Evolutionary conservation across 805 yeast genomes (phyloP), one percentile per base, ranked within the genome.

Genomic region (Saccharomycopsis schoenii): DNA sequence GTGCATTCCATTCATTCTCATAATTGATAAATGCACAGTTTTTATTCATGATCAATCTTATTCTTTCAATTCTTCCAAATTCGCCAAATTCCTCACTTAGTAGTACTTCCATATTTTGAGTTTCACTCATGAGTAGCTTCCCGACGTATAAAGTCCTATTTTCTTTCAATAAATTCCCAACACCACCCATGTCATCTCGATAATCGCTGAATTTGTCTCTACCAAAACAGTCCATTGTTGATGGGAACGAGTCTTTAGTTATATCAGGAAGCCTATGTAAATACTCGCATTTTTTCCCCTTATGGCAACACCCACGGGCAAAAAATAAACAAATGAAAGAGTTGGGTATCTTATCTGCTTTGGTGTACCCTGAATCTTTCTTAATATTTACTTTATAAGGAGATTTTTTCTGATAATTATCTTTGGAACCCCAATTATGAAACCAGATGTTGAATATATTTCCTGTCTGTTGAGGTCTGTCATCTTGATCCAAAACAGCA

Each of bases 161-260:
- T n/a, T 76, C 76, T 42, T 77, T 74, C 66, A 80, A 77, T 69
- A 93, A 84, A 25, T 89, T 84, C 0, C 98, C 99, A 2, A 91
- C 86, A 40, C 99, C 99, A 36, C 87, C 83, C 97, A 91, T 91
- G 72, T 93, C 98, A 66, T 93, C 97, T 66, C 91, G 75, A 68
- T 89, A 89, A 56, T 83, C 87, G 1, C 87, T 77, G 64, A 86
- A 86, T 71, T 88, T 89, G 68, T 89, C 96, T 62, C 99, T 76
- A 1, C 97, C 98, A 76, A 93, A 93, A 68, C 97, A 92, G 72
- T 93, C 99, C 29, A 83, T 77, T 0, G 90, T 83, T 1, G 85
- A 78, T 1, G 84, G 78, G 55, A 77, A 77, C 43, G 76, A 71
- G 68, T 92, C 97, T 6, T 71, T 68, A 0, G 77, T 80, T 3